Conservation (phyloP, 2,329 filamentous ascomycete genomes). For the Chrysoporthe austroafricana region DNA sequence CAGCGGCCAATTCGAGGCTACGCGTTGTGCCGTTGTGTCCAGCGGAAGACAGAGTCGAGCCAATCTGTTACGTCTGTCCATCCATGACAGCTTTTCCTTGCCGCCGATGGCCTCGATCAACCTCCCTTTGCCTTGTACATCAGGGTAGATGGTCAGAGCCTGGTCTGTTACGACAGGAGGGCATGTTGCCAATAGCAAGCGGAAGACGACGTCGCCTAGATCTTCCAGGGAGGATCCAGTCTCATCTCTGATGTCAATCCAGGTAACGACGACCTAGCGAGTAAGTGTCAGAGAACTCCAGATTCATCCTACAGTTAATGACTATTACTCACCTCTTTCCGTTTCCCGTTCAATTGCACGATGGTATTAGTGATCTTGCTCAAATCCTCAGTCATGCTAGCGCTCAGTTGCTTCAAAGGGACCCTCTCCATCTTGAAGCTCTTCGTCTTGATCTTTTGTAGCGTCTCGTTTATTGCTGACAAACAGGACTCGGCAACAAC, state of each 20-base stretch:
- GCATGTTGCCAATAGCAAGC: conserved; percentile 47
- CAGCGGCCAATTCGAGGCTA: conserved; percentile 7
- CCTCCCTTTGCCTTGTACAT: conserved; percentile 31
- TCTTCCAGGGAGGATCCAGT: conserved; percentile 40
- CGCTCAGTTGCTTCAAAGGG: conserved; percentile 32
- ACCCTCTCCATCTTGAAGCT: conserved; percentile 35
- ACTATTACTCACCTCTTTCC: conserved; percentile 29
- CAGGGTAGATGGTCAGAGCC: conserved; percentile 30
- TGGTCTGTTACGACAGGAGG: conserved; percentile 31
- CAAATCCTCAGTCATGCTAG: conserved; percentile 40
- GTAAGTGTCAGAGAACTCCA: conserved; percentile 16
- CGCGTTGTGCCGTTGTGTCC: background rate
- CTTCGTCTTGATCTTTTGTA: conserved; percentile 35
- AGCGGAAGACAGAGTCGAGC: conserved; percentile 34
- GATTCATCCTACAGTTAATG: background rate
- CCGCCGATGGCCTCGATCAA: conserved; percentile 38
- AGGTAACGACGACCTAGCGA: conserved; percentile 42
- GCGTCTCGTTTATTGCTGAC: conserved; percentile 37
- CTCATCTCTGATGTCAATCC: conserved; percentile 42
- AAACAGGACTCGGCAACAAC: conserved; percentile 42
- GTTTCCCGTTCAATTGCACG: conserved; percentile 40
- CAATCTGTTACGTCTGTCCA: conserved; percentile 40
- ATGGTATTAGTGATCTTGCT: conserved; percentile 45
- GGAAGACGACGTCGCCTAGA: conserved; percentile 48
- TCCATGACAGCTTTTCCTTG: conserved; percentile 43